Evolutionary conservation across 129 eudicot species (phyloP), one percentile per base, ranked within the genome.

Genomic region (Erigeron canadensis): DNA sequence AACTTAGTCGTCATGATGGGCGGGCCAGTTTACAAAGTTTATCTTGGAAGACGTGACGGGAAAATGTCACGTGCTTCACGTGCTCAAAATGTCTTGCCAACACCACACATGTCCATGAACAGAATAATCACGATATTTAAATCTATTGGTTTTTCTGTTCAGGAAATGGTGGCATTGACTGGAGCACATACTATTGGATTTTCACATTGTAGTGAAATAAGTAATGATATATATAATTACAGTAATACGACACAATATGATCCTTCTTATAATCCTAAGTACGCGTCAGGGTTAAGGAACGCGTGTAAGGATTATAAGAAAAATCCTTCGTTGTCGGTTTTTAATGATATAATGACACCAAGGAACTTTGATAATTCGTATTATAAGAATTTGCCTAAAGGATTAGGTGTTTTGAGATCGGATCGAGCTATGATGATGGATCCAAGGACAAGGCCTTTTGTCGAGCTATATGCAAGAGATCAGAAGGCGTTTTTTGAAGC

Each of bases 361-460:
- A 8, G 40, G 47, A 82, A 85, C 7, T 90, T 90, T 63, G 97
- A 90, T 55, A 90, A 86, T 48, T 47, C 65, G 60, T 90, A 85
- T 37, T 90, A 54, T 74, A 75, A 79, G 80, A 87, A 90, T 64
- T 76, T 87, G 61, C 89, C 83, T 0, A 83, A 79, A 71, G 97
- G 97, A 8, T 65, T 87, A 67, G 95, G 97, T 50, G 80, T 90
- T 44, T 62, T 90, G 76, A 57, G 77, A 19, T 90, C 95, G 12
- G 97, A 90, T 37, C 69, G 88, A 54, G 90, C 81, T 0, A 7
- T 89, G 80, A 51, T 18, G 22, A 68, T 69, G 69, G 93, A 89
- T 15, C 42, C 1, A 3, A 37, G 65, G 16, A 60, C 65, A 23
- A 60, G 65, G n/a, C 16, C 9, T 5, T 60, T 70, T 57, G 95